Evolutionary conservation across 129 eudicot species (phyloP), one percentile per base, ranked within the genome.

Genomic region (Lactuca saligna): DNA sequence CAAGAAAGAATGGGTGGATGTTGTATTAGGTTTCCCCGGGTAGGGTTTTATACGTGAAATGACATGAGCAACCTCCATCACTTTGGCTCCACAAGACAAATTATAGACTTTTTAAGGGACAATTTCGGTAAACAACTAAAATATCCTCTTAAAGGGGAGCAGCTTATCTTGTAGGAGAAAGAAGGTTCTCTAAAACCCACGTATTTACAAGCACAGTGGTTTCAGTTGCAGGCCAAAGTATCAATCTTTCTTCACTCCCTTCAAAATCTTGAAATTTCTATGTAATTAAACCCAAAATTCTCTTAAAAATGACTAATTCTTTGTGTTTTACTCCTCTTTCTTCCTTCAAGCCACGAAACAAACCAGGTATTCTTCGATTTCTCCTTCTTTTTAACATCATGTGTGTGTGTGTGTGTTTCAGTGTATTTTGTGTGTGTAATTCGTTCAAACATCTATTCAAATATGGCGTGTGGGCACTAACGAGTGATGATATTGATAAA

Each of bases 321-420:
- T 66, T 83, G 11, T 61, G 76, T 75, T 83, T 67, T 56, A 60
- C 79, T 42, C 75, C 83, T 32, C 73, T 83, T 29, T 60, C 73
- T 50, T 70, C 83, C 76, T 57, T 66, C 55, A 79, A 61, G 49
- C 70, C 73, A 55, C 55, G 10, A 54, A 15, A 59, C 56, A 75
- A 49, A 41, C 81, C 84, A 61, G 87, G 81, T 74, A 42, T 53
- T 9, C 25, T 44, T 64, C 73, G 4, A 37, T 31, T 34, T 12
- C 65, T 7, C 58, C 54, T 57, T 37, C 42, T 16, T 37, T 7
- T 54, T 31, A 17, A 1, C 9, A 69, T 59, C 7, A 17, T n/a
- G n/a, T n/a, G 4, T 63, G 41, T 62, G 55, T 20, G 63, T 34
- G 6, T 16, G 12, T 42, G 49, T 8, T 35, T 35, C 38, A 35